phyloP scores from a whole-genome alignment of 108 stramenopile genomes.

The Craspedostauros australis region DNA sequence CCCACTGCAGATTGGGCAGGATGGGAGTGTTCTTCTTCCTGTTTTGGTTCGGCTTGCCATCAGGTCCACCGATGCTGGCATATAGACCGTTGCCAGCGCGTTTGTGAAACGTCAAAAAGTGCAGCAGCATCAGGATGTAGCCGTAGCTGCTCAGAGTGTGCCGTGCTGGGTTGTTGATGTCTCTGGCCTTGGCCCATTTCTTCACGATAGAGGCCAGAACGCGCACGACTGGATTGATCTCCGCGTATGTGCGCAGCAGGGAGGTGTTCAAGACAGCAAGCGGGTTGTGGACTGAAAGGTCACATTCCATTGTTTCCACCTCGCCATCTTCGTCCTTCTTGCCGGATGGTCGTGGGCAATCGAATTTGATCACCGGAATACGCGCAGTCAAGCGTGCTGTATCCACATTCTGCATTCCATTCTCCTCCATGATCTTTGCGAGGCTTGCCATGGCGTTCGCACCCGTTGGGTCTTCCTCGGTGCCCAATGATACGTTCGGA shows the following conservation, averaged over 20 bases:
- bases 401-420: conserved; percentile 84
- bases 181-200: conserved; percentile 90
- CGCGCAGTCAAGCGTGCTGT: conserved; percentile 89
- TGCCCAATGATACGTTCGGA: conserved; percentile 24
- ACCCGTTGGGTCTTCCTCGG: conserved; percentile 52
- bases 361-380: conserved; percentile 94
- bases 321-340: conserved; percentile 37
- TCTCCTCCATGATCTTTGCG: conserved; percentile 53
- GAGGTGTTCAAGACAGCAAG: conserved; percentile 93
- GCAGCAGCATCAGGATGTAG: conserved; percentile 91
- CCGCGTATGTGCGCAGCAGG: conserved; percentile 80
- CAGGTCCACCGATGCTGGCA: conserved; percentile 2
- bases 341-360: conserved; percentile 41
- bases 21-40: conserved; percentile 44
- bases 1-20: conserved; percentile 92
- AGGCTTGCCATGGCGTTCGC: conserved; percentile 69
- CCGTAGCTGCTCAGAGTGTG: conserved; percentile 97
- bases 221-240: conserved; percentile 70
- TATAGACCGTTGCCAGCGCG: conserved; percentile 51
- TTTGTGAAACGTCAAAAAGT: conserved; percentile 85
- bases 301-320: conserved; percentile 82
- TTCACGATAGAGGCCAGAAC: conserved; percentile 93
- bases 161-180: conserved; percentile 91
- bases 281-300: conserved; percentile 93
- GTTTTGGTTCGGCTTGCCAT: conserved; percentile 2